Conservation (phyloP, 768 basidiomycete genomes). For the Mycena crocata region DNA sequence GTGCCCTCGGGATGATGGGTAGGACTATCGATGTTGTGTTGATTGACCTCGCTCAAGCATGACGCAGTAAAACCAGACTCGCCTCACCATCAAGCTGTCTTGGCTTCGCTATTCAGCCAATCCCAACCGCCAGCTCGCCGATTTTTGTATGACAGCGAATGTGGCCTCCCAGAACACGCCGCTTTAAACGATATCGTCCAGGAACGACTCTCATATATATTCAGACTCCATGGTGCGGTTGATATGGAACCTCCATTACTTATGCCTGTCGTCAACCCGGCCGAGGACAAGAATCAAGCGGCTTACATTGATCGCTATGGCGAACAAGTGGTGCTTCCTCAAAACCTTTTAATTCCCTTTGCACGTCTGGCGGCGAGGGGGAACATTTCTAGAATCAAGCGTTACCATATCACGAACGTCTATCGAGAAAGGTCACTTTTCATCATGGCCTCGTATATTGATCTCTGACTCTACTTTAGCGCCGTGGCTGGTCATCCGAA, state of each 20-base stretch:
- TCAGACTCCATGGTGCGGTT: conserved; percentile 91
- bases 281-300: conserved; percentile 74
- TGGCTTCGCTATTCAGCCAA: conserved; percentile 83
- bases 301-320: conserved; percentile 85
- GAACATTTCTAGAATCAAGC: conserved; percentile 78
- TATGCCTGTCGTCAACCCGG: conserved; percentile 73
- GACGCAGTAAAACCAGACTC: conserved; percentile 80
- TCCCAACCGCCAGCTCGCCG: conserved; percentile 71
- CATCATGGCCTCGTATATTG: neutral
- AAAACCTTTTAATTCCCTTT: conserved; percentile 79
- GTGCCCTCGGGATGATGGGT: conserved; percentile 83
- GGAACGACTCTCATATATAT: conserved; percentile 80
- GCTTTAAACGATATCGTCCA: conserved; percentile 80
- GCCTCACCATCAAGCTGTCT: conserved; percentile 81
- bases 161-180: conserved; percentile 75
- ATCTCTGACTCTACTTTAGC: conserved; percentile 47
- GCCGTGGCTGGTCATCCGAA: conserved; percentile 79
- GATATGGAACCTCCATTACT: conserved; percentile 89
- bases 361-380: conserved; percentile 84
- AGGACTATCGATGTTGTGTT: conserved; percentile 34
- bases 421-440: conserved; percentile 71
- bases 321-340: conserved; percentile 79
- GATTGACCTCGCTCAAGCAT: neutral
- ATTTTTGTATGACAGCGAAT: conserved; percentile 80
- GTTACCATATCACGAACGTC: conserved; percentile 82